Base-by-base conservation (phyloP, 805 yeast species). In the Nakazawaea pomicola region DNA sequence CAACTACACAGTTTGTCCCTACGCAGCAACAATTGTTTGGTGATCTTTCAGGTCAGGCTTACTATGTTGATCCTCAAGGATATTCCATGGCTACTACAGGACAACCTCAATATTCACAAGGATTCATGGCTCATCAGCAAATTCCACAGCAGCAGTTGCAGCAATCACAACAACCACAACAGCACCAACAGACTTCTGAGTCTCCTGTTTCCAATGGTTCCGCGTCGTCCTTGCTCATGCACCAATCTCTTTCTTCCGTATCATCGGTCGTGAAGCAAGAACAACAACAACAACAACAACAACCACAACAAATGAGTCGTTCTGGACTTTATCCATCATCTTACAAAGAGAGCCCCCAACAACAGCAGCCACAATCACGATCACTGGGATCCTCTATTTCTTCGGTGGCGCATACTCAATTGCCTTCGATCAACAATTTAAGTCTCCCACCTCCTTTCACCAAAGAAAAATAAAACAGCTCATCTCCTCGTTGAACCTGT, bases 381-480 rank as follows among this genome's bases (percentile, higher is more conserved):
- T 29, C 24, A 29, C 21, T 12, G 11, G 33, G 34, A 35, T 16
- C 21, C 23, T 19, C n/a, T 25, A 17, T 41, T 25, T 29, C 45
- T 9, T 46, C 43, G 29, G 47, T 49, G 27, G 44, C 50, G 40
- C 55, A 51, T 35, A 47, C 47, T 48, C 47, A 55, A 10, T 43
- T 51, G 19, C 61, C 61, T 6, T 51, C 60, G 1, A 56, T 59
- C 28, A 59, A 55, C 43, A 55, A 55, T 28, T 46, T 60, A 30
- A 52, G 61, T 12, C 43, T 60, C 40, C 64, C 64, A 14, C 61
- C 63, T 20, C 44, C 44, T 12, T 36, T 41, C 18, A 11, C 17
- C 11, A 41, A 41, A 36, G 40, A 41, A 21, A 29, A 37, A n/a
- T 23, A 10, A 19, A 19, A n/a, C n/a, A n/a, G n/a, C n/a, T n/a